Base-by-base conservation (phyloP, 306 rosid genomes). In the Prunus davidiana region DNA sequence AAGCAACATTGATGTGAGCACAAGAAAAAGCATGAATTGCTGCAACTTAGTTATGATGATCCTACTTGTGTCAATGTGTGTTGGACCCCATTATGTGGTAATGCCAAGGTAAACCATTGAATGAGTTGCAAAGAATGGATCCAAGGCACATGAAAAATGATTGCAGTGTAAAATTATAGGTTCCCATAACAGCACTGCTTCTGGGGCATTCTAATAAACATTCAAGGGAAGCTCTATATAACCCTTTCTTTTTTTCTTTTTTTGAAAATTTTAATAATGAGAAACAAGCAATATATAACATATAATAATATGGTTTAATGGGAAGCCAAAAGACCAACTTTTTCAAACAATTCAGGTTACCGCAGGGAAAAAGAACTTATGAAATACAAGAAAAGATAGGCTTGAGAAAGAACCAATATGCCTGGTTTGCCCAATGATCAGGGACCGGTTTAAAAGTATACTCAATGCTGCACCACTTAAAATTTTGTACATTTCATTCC, bases 381-480 rank as follows among this genome's bases (percentile, higher is more conserved):
- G 63, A 71, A 82, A 73, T 46, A 76, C 68, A 78, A 80, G 77
- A 87, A 88, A 43, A 83, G 87, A 88, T 87, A 88, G 97, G 96
- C 93, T 88, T 90, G 91, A 84, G 95, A 87, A 83, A 89, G 88
- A 84, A 95, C 97, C 93, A 92, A 95, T 91, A 89, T 95, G 97
- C 98, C 97, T 95, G 97, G 98, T 95, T 90, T 95, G 98, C 83
- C 97, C 97, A 83, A 95, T 88, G 89, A 95, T 90, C 79, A 95
- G 87, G 82, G 98, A 95, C 86, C 97, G 93, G 88, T 95, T 92
- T 72, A 95, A 81, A 96, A 95, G 89, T 76, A 90, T 68, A 79
- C 98, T 92, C 82, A 95, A 83, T 22, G 97, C 89, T 5, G 97
- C 98, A 58, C 89, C 93, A 69, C 90, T 88, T 67, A 95, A 79